Evolutionary conservation across 2,329 filamentous ascomycete species (phyloP), one percentile per base, ranked within the genome.

Genomic region (Trichoderma semiorbis): DNA sequence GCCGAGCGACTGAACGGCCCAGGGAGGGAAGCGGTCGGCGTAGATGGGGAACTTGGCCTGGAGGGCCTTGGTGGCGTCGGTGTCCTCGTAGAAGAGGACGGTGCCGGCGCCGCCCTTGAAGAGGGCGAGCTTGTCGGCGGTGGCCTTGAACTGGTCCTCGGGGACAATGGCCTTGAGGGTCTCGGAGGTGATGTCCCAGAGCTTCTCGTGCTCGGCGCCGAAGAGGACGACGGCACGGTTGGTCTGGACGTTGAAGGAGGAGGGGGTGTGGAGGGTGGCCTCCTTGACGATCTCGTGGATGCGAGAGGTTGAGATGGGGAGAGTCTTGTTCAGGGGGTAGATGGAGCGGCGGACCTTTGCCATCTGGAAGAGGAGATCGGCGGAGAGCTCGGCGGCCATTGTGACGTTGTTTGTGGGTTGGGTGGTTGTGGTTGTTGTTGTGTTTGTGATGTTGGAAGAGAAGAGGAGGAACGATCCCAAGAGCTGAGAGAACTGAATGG

Each of bases 1-100:
- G 81, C 88, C 95, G 80, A 87, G 88, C 74, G 91, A 90, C 83
- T 97, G 93, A 74, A 88, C 84, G 71, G 90, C 90, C 93, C 93
- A 97, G 76, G 80, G 79, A 73, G 90, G 90, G 87, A 97, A 97
- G 77, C 91, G 89, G 80, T 95, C 92, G 75, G 92, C 91, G 85
- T 93, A 97, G 71, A 87, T 73, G 70, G 93, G 83, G 83, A 91
- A 93, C 75, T 91, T 89, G 75, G 87, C 85, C 83, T 94, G 89
- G 77, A 93, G 86, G 71, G 80, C 83, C 76, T 91, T 83, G 81
- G 95, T 87, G 76, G 88, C 86, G 69, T 87, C 83, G 75, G 90
- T 87, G 84, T 97, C 93, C 83, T 93, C 91, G 85, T 93, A 97
- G 89, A 97, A 97, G 77, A 98, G 89, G 77, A 95, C 91, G 68